Conservation (phyloP, 2,329 filamentous ascomycete genomes). For the Chaetomium olivaceum region DNA sequence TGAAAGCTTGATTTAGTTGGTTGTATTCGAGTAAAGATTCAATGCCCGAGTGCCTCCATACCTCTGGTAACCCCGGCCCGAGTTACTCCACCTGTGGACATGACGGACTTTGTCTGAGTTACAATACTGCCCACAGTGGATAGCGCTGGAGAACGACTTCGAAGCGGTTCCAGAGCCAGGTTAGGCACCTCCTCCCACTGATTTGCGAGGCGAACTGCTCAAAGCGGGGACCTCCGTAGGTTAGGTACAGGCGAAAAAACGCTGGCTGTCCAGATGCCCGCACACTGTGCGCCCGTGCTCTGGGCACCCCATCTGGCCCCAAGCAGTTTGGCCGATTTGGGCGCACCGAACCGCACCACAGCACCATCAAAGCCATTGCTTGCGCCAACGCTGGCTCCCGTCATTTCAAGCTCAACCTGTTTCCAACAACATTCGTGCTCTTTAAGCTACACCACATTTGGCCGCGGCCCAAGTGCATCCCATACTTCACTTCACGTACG, state of each 20-base stretch:
- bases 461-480: constrained; percentile 15
- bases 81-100: neutral
- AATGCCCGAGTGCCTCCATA: no score
- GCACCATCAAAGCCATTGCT: constrained; percentile 27
- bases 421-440: constrained; percentile 23
- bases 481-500: constrained; percentile 2
- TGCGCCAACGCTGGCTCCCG: constrained; percentile 31
- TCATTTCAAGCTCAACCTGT: constrained; percentile 31
- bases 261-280: neutral
- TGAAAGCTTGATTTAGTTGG: neutral
- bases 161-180: neutral
- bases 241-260: neutral
- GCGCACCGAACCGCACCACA: constrained; percentile 13
- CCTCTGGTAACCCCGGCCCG: no score
- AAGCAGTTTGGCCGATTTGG: constrained; percentile 28
- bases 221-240: neutral
- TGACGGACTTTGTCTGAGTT: neutral
- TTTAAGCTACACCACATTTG: constrained; percentile 23
- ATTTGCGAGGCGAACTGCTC: neutral
- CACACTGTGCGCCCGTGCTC: constrained; percentile 14
- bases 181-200: neutral
- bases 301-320: constrained; percentile 9
- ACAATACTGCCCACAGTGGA: no score
- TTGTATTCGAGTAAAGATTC: neutral
- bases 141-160: neutral